These are phyloP conservation scores for Hemisphaericaspora xylofermentans DNA, from an alignment of 1,139 yeast species.

Conservation along the genomic window DNA sequence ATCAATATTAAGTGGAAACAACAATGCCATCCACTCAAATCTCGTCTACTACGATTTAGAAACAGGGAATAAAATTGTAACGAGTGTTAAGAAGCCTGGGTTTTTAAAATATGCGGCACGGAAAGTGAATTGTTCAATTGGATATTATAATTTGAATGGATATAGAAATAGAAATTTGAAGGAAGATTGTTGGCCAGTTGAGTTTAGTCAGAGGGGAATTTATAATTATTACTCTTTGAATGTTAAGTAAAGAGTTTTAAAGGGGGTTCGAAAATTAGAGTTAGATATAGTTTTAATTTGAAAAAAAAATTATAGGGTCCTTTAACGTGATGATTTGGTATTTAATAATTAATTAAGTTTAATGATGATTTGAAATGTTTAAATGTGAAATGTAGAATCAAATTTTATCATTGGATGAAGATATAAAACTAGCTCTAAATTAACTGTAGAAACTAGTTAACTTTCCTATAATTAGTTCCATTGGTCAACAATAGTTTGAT, in stretches of 20 bases:
- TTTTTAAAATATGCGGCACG: slow-evolving; percentile 64
- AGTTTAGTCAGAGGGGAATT: slow-evolving; percentile 65
- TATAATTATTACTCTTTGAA: slow-evolving; percentile 66
- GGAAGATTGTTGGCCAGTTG: slow-evolving; percentile 63
- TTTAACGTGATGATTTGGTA: too few species aligned
- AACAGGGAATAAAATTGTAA: slow-evolving; percentile 64
- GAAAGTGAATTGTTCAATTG: slow-evolving; percentile 59
- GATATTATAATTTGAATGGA: slow-evolving; percentile 43
- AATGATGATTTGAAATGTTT: too few species aligned
- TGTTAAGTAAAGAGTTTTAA: slow-evolving; percentile 25
- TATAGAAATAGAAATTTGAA: slow-evolving; percentile 34
- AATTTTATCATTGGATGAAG: too few species aligned
- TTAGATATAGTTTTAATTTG: background rate
- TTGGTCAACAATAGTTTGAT: too few species aligned
- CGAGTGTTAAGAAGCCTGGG: slow-evolving; percentile 54
- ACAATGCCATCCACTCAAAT: slow-evolving; percentile 20
- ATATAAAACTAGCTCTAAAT: too few species aligned
- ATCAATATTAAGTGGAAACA: slow-evolving; percentile 25
- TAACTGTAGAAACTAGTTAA: too few species aligned
- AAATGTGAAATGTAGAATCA: too few species aligned
- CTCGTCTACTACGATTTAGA: slow-evolving; percentile 58
- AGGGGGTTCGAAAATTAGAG: background rate
- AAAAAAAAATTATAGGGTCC: too few species aligned
- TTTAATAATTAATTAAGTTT: too few species aligned
- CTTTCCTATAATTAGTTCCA: too few species aligned